Evolutionary conservation across 2,329 filamentous ascomycete species (phyloP).

Genomic region (Magnaporthiopsis rhizophila): DNA sequence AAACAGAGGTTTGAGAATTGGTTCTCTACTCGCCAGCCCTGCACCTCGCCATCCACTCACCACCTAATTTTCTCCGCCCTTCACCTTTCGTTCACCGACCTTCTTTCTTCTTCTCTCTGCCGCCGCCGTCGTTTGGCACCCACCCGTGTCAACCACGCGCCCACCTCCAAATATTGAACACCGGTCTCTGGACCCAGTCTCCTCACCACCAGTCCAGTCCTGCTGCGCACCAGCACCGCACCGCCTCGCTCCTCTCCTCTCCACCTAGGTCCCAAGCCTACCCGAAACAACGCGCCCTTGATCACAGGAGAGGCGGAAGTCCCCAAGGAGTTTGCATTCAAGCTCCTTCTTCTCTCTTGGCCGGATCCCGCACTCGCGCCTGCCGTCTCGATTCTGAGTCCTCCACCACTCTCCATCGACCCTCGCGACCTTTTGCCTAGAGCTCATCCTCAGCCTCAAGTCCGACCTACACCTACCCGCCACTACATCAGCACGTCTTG

Average conservation of each 20-base stretch:
- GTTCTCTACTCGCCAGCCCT: constrained; percentile 14
- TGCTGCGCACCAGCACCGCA: background rate
- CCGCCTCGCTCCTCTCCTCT: background rate
- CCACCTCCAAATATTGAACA: background rate
- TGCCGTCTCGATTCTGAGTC: constrained; percentile 4
- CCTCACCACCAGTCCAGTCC: constrained; percentile 1
- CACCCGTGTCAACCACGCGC: background rate
- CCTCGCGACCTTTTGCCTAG: constrained; percentile 11
- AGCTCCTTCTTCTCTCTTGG: constrained; percentile 3
- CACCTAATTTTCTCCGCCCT: constrained; percentile 8
- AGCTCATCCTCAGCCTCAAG: constrained; percentile 14
- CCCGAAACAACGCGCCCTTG: background rate
- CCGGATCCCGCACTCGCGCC: constrained; percentile 2
- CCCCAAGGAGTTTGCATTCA: constrained; percentile 6
- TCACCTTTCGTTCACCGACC: constrained; percentile 5
- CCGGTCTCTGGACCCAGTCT: background rate
- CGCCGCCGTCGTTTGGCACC: background rate
- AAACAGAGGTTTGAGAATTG: constrained; percentile 17
- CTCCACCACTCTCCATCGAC: constrained; percentile 11
- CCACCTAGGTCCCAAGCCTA: background rate
- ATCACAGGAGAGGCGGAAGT: constrained; percentile 7
- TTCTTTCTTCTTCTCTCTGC: constrained; percentile 1
- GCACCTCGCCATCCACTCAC: constrained; percentile 6
- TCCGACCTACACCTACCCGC: constrained; percentile 29
- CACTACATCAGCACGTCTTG: constrained; percentile 88